Percentiles rank a stretch among this genome's conserved stretches.
These are phyloP conservation scores for Thinopyrum elongatum DNA, from an alignment of 176 grass and related monocot genomes.

Conservation along the genomic window DNA sequence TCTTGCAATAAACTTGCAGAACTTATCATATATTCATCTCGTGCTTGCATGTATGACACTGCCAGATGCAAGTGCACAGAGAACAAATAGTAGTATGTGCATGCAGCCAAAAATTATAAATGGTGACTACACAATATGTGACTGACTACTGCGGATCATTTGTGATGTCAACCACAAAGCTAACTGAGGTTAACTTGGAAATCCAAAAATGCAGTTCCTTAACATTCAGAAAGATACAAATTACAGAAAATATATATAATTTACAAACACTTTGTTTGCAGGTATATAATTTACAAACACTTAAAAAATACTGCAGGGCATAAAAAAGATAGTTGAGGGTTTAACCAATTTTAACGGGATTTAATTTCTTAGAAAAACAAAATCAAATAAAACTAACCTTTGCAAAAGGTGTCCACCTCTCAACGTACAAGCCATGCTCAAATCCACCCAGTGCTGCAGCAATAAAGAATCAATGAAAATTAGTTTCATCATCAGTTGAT, in stretches of 20 bases:
- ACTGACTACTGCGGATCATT: background rate
- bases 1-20: background rate
- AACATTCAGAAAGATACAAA: background rate
- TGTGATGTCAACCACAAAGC: background rate
- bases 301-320: background rate
- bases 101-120: background rate
- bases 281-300: background rate
- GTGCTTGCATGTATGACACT: background rate
- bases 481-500: background rate
- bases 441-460: constrained; percentile 72
- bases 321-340: background rate
- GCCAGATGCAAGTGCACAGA: background rate
- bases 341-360: background rate
- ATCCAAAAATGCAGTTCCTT: background rate
- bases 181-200: background rate
- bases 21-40: background rate
- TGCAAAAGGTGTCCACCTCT: constrained; percentile 79
- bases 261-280: background rate
- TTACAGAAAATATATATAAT: background rate
- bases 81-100: background rate
- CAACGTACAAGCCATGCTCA: constrained; percentile 86
- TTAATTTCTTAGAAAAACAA: background rate
- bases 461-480: constrained; percentile 4
- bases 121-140: background rate
- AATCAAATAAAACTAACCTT: constrained; percentile 65